phyloP scores from a whole-genome alignment of 1,284 basidiomycete genomes.

The Leccinum pachyderme region DNA sequence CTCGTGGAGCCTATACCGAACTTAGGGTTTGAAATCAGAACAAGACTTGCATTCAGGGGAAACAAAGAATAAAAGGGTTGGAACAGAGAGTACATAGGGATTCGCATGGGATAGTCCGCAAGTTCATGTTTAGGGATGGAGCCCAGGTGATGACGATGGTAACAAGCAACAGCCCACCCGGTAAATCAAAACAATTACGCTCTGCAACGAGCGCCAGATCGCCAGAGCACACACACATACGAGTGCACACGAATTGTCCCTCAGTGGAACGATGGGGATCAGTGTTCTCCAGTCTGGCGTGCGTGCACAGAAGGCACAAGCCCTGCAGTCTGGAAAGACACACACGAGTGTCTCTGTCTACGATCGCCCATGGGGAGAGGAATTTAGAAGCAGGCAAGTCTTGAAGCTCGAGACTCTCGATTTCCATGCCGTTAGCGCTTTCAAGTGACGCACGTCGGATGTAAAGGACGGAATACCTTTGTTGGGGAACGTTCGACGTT shows the following conservation, averaged over 20 bases:
- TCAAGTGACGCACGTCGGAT: neutral
- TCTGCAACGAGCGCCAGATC: constrained; percentile 19
- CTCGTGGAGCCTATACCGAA: neutral
- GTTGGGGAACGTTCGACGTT: constrained; percentile 1
- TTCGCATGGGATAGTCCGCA: constrained; percentile 30
- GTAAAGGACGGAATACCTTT: constrained; percentile 15
- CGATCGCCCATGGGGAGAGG: constrained; percentile 13
- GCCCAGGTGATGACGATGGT: constrained; percentile 7
- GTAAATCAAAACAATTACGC: constrained; percentile 22
- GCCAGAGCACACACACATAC: constrained; percentile 14
- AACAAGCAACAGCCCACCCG: constrained; percentile 17
- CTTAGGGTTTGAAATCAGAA: constrained; percentile 8
- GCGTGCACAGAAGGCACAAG: constrained; percentile 18
- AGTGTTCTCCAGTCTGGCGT: constrained; percentile 16
- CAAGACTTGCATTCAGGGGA: constrained; percentile 12
- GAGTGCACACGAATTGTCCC: constrained; percentile 27
- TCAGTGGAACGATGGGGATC: constrained; percentile 18
- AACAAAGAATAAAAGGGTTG: neutral
- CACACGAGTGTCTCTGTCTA: constrained; percentile 20
- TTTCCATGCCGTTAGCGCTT: constrained; percentile 9
- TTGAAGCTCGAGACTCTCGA: constrained; percentile 16
- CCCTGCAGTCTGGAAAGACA: constrained; percentile 27
- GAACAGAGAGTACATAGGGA: constrained; percentile 27
- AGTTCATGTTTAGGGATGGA: constrained; percentile 9
- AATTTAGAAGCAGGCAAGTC: constrained; percentile 18